phyloP scores from a whole-genome alignment of 257 asterid species.

The Gardenia jasminoides region DNA sequence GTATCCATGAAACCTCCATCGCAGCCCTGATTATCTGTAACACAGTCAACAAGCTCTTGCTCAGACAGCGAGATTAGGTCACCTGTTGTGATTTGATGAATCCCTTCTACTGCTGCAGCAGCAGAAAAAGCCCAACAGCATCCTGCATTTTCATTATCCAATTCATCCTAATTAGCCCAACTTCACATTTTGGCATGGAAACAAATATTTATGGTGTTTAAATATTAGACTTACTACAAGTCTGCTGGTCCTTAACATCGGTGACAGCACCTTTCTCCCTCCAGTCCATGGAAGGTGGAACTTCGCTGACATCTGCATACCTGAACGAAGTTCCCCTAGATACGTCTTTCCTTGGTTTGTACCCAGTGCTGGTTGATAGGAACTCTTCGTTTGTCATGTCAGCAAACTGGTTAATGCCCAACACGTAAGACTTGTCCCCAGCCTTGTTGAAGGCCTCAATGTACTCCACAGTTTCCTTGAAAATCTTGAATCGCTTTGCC shows the following conservation, averaged over 20 bases:
- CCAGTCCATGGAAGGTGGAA: slow-evolving; percentile 10
- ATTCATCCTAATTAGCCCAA: slow-evolving; percentile 12
- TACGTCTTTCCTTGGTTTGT: too few species aligned
- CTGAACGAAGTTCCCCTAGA: background rate
- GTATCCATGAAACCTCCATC: slow-evolving; percentile 8
- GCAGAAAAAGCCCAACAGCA: slow-evolving; percentile 26
- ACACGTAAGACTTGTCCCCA: too few species aligned
- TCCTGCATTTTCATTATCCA: slow-evolving; percentile 5
- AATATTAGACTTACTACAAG: background rate
- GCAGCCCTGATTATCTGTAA: slow-evolving; percentile 7
- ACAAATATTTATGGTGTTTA: too few species aligned
- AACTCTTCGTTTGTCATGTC: too few species aligned
- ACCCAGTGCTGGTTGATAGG: too few species aligned
- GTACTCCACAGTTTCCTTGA: slow-evolving; percentile 9
- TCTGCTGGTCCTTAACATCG: slow-evolving; percentile 7
- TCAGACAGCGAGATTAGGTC: background rate
- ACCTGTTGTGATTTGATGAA: background rate
- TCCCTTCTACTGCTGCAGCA: slow-evolving; percentile 17
- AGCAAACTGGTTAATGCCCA: too few species aligned
- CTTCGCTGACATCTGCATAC: background rate
- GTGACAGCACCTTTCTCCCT: slow-evolving; percentile 17
- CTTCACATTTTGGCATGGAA: background rate
- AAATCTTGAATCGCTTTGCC: slow-evolving; percentile 2
- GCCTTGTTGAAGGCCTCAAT: too few species aligned
- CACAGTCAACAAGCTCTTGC: slow-evolving; percentile 21